These are phyloP conservation scores for Astragalus glycyphyllos DNA, from an alignment of 306 rosid species.

Conservation along the genomic window DNA sequence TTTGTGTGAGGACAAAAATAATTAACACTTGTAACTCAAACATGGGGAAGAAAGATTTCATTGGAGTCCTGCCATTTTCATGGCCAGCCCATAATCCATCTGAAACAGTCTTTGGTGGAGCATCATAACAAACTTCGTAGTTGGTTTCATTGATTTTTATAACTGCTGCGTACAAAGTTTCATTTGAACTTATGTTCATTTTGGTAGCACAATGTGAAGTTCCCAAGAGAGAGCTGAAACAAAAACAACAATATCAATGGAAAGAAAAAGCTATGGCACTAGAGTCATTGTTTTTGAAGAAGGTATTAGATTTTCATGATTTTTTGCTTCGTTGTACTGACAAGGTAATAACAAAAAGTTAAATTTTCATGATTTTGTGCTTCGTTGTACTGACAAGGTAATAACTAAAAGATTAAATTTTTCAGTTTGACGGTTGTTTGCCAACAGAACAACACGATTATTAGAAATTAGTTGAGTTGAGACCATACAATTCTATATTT, in stretches of 20 bases:
- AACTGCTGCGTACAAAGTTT: neutral
- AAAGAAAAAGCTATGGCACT: neutral
- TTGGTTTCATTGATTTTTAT: neutral
- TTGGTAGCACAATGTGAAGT: neutral
- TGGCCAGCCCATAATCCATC: constrained; percentile 50
- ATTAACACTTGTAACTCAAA: constrained; percentile 58
- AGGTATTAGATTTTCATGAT: neutral
- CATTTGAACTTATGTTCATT: constrained; percentile 15
- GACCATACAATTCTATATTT: constrained; percentile 22
- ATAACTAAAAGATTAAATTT: constrained; percentile 1
- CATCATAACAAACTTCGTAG: constrained; percentile 7
- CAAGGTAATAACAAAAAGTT: too few relatives aligned
- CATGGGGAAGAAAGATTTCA: constrained; percentile 44
- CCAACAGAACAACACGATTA: constrained; percentile 19
- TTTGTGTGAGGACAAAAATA: constrained; percentile 46
- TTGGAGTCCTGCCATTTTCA: constrained; percentile 31
- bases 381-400: constrained; percentile 16
- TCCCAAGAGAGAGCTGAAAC: neutral
- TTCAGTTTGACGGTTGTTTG: neutral
- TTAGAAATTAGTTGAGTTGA: neutral
- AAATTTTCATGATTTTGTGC: neutral
- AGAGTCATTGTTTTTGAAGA: neutral
- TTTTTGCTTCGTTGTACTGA: constrained; percentile 17
- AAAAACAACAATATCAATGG: neutral
- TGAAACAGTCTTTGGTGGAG: constrained; percentile 47